Percentiles rank a stretch among this genome's conserved stretches.
Conservation (phyloP, 2,329 filamentous ascomycete species). For the Colletotrichum sidae region DNA sequence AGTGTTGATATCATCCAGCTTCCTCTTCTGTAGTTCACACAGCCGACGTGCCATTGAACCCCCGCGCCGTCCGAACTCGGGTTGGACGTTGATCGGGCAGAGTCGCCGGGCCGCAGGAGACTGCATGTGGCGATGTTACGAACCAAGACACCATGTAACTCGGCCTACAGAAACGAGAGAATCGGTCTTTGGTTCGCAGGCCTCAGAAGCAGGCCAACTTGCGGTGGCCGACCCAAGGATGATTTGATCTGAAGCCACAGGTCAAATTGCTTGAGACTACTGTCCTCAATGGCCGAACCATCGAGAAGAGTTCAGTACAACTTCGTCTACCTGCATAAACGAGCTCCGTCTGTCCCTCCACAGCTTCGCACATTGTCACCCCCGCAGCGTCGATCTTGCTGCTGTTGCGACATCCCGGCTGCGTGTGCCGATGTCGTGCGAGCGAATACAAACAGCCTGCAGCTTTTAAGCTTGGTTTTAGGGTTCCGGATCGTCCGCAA, state of each 20-base stretch:
- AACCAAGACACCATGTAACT: conserved; percentile 8
- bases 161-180: neutral
- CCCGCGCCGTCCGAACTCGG: neutral
- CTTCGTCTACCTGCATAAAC: conserved; percentile 4
- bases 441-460: neutral
- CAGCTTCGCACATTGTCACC: neutral
- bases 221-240: neutral
- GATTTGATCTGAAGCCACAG: neutral
- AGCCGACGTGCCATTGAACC: neutral
- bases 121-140: conserved; percentile 28
- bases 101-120: conserved; percentile 4
- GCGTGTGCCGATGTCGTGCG: neutral
- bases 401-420: neutral
- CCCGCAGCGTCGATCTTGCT: neutral
- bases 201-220: neutral
- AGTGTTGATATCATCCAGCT: neutral
- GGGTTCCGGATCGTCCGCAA: neutral
- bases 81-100: conserved; percentile 1
- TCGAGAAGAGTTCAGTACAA: neutral
- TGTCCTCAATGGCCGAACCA: neutral
- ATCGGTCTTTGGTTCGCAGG: neutral
- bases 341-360: neutral
- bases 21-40: neutral
- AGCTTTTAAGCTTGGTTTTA: conserved; percentile 22
- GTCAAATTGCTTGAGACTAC: neutral